phyloP scores from a whole-genome alignment of 768 basidiomycete species.

The Pleurotus platypus region DNA sequence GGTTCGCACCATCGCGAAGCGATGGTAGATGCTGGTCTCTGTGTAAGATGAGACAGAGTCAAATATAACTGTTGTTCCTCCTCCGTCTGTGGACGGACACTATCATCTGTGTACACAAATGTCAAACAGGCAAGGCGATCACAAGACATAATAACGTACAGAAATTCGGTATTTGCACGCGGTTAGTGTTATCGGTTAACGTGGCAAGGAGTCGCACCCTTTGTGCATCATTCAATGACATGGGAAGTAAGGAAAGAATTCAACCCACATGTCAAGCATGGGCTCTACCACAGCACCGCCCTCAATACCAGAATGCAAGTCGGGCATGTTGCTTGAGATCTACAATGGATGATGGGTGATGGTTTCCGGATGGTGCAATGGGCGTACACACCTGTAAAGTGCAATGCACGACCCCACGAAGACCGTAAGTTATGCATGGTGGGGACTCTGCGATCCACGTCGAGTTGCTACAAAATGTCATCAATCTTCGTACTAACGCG shows the following conservation, averaged over 20 bases:
- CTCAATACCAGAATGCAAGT: constrained; percentile 92
- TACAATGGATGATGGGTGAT: constrained; percentile 19
- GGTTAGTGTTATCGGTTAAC: constrained; percentile 53
- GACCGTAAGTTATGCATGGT: constrained; percentile 93
- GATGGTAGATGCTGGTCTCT: constrained; percentile 63
- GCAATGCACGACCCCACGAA: constrained; percentile 92
- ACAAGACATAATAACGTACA: constrained; percentile 40
- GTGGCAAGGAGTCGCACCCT: constrained; percentile 80
- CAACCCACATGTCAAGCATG: constrained; percentile 83
- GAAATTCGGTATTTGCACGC: constrained; percentile 74
- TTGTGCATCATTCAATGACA: background rate
- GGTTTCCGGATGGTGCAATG: background rate
- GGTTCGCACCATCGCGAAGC: constrained; percentile 87
- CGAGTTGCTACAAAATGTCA: constrained; percentile 62
- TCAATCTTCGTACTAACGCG: background rate
- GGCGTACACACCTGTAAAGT: constrained; percentile 54
- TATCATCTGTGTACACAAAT: constrained; percentile 52
- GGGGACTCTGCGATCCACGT: constrained; percentile 93
- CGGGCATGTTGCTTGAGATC: constrained; percentile 71
- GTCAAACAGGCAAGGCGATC: background rate
- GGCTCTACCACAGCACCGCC: constrained; percentile 88
- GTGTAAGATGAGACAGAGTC: constrained; percentile 64
- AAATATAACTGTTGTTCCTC: constrained; percentile 69
- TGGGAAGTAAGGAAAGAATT: too few species aligned
- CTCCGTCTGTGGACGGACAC: constrained; percentile 64